Base-by-base conservation (phyloP, 371 early-diverging fungal genomes). In the Entomophthora muscae region DNA sequence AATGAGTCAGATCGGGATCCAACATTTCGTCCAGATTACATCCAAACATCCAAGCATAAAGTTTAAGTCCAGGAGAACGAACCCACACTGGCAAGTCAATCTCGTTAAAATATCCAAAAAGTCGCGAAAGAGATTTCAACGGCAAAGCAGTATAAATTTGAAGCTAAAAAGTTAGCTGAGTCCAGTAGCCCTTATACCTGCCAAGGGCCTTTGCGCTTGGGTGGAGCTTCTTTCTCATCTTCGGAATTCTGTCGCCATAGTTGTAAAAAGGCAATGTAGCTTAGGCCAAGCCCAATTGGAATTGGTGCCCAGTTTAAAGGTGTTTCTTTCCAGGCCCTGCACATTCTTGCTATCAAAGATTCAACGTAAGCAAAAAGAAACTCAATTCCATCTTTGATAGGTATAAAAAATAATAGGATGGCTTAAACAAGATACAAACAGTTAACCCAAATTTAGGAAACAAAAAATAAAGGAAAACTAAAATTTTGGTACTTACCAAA, bases 21-120 rank as follows among this genome's bases (percentile, higher is more conserved):
- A 80, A 80, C 89, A 95, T 91, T 70, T 98, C 98, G 27, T 87
- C 88, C 53, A 96, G 72, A 65, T 93, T 87, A 72, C 96, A 95
- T 57, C 85, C 86, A 72, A 94, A 98, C 22, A 87, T 68, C 76
- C 81, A 82, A 42, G 86, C 80, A 63, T 95, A 98, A 0, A 85
- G 42, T 53, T 73, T 76, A 69, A 84, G 89, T 24, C 91, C 75
- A 1, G 91, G 83, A 1, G 67, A 73, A 54, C 98, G 87, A 57
- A 94, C 74, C 65, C 75, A 72, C 27, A 72, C 68, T 0, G 98
- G 98, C 22, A 97, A 80, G 3, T 82, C 87, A 42, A 92, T 69
- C 3, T 78, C 72, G 66, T 83, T 83, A 71, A 94, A 78, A 32
- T 81, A 78, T 1, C 98, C 98, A 85, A 93, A 95, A 22, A 91